Percentiles rank a stretch among this genome's conserved stretches.
Conservation (phyloP, 2,329 filamentous ascomycete species). For the Elsinoe australis region DNA sequence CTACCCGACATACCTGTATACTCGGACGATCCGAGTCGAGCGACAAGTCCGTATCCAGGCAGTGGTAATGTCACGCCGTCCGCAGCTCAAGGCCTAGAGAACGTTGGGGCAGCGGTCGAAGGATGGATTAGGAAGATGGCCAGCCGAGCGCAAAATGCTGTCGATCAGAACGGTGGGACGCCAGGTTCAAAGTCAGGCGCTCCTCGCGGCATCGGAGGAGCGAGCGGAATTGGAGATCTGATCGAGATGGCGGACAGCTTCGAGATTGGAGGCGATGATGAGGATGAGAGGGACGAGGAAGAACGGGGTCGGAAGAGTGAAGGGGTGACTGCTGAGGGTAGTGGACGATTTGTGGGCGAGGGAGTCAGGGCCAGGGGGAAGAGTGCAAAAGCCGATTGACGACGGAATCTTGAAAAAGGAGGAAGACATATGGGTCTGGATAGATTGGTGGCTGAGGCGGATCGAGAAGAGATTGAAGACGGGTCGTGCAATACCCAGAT, state of each 20-base stretch:
- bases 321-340: constrained; percentile 1
- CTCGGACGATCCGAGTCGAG: constrained; percentile 25
- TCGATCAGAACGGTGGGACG: constrained; percentile 21
- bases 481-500: too few relatives aligned
- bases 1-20: constrained; percentile 57
- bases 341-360: constrained; percentile 10
- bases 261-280: constrained; percentile 33
- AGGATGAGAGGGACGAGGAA: constrained; percentile 24
- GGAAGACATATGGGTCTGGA: background rate
- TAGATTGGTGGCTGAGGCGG: too few relatives aligned
- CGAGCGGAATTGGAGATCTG: constrained; percentile 51
- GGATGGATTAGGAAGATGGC: constrained; percentile 83
- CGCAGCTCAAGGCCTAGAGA: constrained; percentile 46
- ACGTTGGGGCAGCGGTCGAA: constrained; percentile 80
- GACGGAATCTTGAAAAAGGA: background rate
- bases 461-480: too few relatives aligned
- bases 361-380: constrained; percentile 7
- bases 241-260: constrained; percentile 63
- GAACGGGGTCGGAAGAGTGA: constrained; percentile 24
- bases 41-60: constrained; percentile 9
- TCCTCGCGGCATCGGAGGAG: constrained; percentile 21
- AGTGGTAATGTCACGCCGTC: constrained; percentile 23
- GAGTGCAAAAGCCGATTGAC: constrained; percentile 4
- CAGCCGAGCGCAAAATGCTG: constrained; percentile 44
- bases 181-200: constrained; percentile 25